Conservation (phyloP, 2,329 filamentous ascomycete genomes). For the Neoascochyta sp. region DNA sequence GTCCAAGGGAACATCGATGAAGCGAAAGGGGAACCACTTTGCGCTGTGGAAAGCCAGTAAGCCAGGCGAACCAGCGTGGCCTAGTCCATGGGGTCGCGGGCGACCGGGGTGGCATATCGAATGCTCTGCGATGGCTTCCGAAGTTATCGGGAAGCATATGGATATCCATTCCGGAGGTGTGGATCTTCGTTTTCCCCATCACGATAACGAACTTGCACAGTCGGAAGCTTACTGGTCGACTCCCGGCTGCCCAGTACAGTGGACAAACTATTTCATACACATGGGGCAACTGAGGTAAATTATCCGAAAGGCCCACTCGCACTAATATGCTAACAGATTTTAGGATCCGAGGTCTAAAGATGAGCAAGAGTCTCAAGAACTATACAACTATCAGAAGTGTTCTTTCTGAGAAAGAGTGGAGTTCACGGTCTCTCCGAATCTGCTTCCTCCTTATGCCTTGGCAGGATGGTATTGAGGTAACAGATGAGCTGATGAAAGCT, state of each 20-base stretch:
- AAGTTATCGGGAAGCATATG: constrained; percentile 77
- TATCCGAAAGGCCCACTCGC: too few species aligned
- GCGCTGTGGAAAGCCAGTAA: constrained; percentile 93
- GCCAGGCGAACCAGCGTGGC: constrained; percentile 86
- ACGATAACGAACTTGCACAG: constrained; percentile 81
- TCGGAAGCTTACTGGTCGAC: constrained; percentile 75
- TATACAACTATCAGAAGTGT: constrained; percentile 91
- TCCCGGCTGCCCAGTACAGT: constrained; percentile 54
- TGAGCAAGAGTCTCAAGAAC: constrained; percentile 95
- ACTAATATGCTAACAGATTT: too few species aligned
- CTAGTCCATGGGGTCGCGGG: constrained; percentile 80
- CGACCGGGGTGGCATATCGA: constrained; percentile 96
- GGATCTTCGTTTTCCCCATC: constrained; percentile 80
- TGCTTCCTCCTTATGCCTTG: constrained; percentile 84
- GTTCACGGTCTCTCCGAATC: constrained; percentile 73
- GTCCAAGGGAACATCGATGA: constrained; percentile 57
- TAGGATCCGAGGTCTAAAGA: constrained; percentile 87
- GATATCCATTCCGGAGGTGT: constrained; percentile 93
- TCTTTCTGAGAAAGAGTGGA: constrained; percentile 65
- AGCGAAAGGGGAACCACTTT: constrained; percentile 78
- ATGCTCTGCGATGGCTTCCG: constrained; percentile 92
- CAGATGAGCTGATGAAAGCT: constrained; percentile 71
- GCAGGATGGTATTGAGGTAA: constrained; percentile 90
- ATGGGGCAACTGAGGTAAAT: constrained; percentile 93
- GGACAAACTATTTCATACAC: constrained; percentile 95